Evolutionary conservation across 108 stramenopile species (phyloP).

Genomic region (Parietichytrium sp.): DNA sequence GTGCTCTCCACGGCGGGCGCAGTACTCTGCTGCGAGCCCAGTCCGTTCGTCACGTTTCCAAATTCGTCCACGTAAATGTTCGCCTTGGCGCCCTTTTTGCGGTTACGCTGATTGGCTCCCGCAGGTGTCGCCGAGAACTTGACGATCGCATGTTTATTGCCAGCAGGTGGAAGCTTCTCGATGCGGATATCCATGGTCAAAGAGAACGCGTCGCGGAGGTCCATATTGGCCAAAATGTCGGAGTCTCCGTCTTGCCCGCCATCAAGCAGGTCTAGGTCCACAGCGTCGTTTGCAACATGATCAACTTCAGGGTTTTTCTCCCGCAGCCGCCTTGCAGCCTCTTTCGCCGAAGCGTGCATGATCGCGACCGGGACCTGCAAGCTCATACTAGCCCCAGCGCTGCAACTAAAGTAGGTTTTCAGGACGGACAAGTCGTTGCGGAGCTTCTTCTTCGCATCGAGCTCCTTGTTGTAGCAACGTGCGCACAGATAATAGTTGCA

Average conservation of each 20-base stretch:
- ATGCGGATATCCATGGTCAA: conserved; percentile 35
- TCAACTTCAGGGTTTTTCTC: too few species aligned
- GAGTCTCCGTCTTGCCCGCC: too few species aligned
- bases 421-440: neutral
- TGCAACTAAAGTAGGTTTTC: conserved; percentile 41
- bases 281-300: too few species aligned
- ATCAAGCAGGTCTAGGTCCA: too few species aligned
- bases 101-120: neutral
- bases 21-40: too few species aligned
- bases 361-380: conserved; percentile 39
- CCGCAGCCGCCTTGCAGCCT: too few species aligned
- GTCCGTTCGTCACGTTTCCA: conserved; percentile 14
- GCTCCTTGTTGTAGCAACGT: neutral
- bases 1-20: too few species aligned
- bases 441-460: neutral
- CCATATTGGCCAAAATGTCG: too few species aligned
- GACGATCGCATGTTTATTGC: conserved; percentile 17
- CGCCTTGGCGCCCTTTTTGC: conserved; percentile 31
- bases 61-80: conserved; percentile 41
- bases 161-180: conserved; percentile 39
- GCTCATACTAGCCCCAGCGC: neutral
- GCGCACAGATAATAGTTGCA: neutral
- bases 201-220: too few species aligned
- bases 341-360: neutral
- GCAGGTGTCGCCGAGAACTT: conserved; percentile 24